Base-by-base conservation (phyloP, 2,329 filamentous ascomycete genomes). In the Myriosclerotinia scirpicola region DNA sequence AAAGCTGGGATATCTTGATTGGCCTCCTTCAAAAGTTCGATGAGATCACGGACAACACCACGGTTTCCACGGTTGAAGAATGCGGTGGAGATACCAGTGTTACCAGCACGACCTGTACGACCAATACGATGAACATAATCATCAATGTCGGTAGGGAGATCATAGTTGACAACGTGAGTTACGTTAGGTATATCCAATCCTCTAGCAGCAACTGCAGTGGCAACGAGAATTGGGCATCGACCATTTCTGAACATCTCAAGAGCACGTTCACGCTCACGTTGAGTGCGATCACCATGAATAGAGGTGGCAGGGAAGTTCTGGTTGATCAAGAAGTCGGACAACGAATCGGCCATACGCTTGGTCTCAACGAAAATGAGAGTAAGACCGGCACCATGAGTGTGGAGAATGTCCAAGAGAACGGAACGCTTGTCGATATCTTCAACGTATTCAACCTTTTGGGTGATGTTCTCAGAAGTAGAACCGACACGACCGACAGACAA, bases 21-120 rank as follows among this genome's bases (percentile, higher is more conserved):
- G 73, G 95, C 95, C 80, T 99, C 95, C 85, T 98, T 98, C 73
- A 99, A 87, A 38, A 99, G 88, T n/a, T 99, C 95, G 74, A 99
- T 87, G 69, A 99, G 88, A 75, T 98, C 95, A 73, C 95, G 91
- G 71, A 98, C 95, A 73, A 99, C 92, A 81, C 95, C 95, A 76
- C 95, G 92, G 85, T 99, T 99, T 77, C 94, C 94, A 78, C 95
- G 94, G 87, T 99, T 99, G 90, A 99, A 98, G 86, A 99, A 99
- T 67, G 95, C 95, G 74, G 95, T 99, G 7, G 95, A 92, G 73
- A 97, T 89, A 90, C 95, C 95, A 75, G 94, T 98, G 85, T 99
- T 99, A 80, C 95, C 95, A 72, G 95, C 95, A 92, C 95, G 95
- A 78, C 95, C 95, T 72, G 95, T 99, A 94, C 95, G 95, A 89